These are phyloP conservation scores for Phanerochaete carnosa DNA, from an alignment of 768 basidiomycete genomes.

Conservation along the genomic window DNA sequence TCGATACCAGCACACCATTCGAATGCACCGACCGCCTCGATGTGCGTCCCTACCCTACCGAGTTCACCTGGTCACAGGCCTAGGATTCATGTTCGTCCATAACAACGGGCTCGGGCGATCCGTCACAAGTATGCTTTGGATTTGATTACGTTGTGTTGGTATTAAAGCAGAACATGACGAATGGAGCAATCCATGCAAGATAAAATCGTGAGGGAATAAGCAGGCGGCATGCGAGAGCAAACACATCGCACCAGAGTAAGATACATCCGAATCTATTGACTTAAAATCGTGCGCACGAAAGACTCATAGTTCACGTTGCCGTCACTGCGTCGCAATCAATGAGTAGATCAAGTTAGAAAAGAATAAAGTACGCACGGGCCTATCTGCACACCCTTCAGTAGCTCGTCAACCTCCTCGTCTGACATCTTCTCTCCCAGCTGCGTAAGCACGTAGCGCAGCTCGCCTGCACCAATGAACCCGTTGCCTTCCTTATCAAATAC, in stretches of 20 bases:
- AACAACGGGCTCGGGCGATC: no score
- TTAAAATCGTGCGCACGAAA: conserved; percentile 91
- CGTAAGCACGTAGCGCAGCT: conserved; percentile 78
- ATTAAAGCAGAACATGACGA: background rate
- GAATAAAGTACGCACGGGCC: conserved; percentile 57
- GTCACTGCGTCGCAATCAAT: conserved; percentile 50
- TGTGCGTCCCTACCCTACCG: no score
- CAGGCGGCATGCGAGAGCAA: background rate
- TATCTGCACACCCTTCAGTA: conserved; percentile 93
- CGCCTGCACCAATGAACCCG: conserved; percentile 88
- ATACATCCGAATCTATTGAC: conserved; percentile 39
- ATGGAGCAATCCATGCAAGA: background rate
- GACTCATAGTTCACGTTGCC: conserved; percentile 98
- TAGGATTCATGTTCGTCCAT: no score
- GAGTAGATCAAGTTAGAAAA: conserved; percentile 2
- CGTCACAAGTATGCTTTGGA: no score
- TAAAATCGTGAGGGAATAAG: background rate
- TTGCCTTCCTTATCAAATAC: conserved; percentile 97
- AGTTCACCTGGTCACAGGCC: no score
- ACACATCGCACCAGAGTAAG: background rate
- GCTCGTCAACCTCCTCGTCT: conserved; percentile 96
- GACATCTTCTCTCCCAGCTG: conserved; percentile 98
- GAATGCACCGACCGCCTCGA: no score
- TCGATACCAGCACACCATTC: no score
- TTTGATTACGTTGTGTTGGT: background rate